Evolutionary conservation across 768 basidiomycete species (phyloP).

Genomic region (Boletellus emodensis): DNA sequence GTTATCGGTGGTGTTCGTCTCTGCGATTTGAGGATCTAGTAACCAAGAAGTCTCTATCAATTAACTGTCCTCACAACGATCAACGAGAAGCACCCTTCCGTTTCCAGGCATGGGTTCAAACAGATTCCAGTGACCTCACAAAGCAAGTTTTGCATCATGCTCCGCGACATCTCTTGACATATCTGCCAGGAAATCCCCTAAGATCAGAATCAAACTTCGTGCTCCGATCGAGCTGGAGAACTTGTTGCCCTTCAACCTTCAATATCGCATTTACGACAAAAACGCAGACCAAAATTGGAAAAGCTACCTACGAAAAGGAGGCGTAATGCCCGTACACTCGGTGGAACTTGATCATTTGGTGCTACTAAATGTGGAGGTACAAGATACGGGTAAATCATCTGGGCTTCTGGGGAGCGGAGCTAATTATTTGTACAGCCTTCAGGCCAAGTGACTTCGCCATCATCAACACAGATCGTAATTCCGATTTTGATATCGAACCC

Average conservation of each 20-base stretch:
- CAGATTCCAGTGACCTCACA: conserved; percentile 55
- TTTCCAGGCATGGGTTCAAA: conserved; percentile 88
- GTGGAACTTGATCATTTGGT: conserved; percentile 89
- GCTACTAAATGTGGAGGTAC: conserved; percentile 81
- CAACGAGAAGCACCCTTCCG: conserved; percentile 85
- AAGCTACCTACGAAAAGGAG: conserved; percentile 89
- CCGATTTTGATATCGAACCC: conserved; percentile 82
- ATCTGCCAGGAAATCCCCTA: conserved; percentile 68
- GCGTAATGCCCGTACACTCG: conserved; percentile 94
- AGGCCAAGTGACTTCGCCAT: conserved; percentile 96
- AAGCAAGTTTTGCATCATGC: conserved; percentile 41
- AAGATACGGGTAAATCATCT: conserved; percentile 73
- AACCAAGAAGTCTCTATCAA: conserved; percentile 60
- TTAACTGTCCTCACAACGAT: conserved; percentile 82
- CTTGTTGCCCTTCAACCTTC: conserved; percentile 86
- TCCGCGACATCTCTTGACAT: conserved; percentile 3
- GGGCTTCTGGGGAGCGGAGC: not conserved
- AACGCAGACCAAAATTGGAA: conserved; percentile 91
- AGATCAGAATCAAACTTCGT: conserved; percentile 78
- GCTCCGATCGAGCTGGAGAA: conserved; percentile 97
- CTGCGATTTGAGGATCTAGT: conserved; percentile 89
- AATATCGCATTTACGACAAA: conserved; percentile 97
- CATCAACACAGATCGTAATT: conserved; percentile 89
- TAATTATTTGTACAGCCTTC: conserved; percentile 52
- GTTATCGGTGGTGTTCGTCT: conserved; percentile 88